Conservation (phyloP, 495 filamentous ascomycete genomes). For the Aspergillus sclerotioniger region DNA sequence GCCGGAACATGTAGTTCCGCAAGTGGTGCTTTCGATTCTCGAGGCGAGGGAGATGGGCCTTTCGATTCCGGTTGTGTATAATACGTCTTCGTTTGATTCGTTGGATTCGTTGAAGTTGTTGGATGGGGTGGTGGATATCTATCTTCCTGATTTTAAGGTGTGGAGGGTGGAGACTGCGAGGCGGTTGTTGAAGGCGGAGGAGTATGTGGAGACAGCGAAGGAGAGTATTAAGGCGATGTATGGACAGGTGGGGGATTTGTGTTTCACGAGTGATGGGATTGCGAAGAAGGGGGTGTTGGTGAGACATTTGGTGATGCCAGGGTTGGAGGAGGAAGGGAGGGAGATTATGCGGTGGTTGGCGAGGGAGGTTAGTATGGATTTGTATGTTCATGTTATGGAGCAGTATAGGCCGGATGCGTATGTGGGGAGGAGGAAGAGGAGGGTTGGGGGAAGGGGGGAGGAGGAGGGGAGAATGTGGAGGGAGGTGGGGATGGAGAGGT, state of each 20-base stretch:
- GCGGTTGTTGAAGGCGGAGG: slow-evolving; percentile 68
- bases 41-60: slow-evolving; percentile 65
- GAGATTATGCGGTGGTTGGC: slow-evolving; percentile 71
- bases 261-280: slow-evolving; percentile 72
- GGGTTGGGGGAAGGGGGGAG: slow-evolving; percentile 13
- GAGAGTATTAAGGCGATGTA: slow-evolving; percentile 76
- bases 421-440: slow-evolving; percentile 63
- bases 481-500: slow-evolving; percentile 48
- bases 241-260: slow-evolving; percentile 70
- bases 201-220: slow-evolving; percentile 63
- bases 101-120: slow-evolving; percentile 62
- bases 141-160: slow-evolving; percentile 77
- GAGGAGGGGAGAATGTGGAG: slow-evolving; percentile 33
- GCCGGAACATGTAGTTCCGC: slow-evolving; percentile 75
- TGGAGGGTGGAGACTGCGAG: slow-evolving; percentile 63
- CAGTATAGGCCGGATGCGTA: slow-evolving; percentile 75
- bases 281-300: slow-evolving; percentile 71
- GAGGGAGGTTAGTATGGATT: slow-evolving; percentile 61
- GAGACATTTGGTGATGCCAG: slow-evolving; percentile 77
- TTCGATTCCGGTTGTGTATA: slow-evolving; percentile 70
- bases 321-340: slow-evolving; percentile 62
- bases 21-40: slow-evolving; percentile 69
- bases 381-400: slow-evolving; percentile 74
- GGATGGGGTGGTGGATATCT: slow-evolving; percentile 75
- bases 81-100: slow-evolving; percentile 73